A percentile compares a stretch with the other conserved stretches of the same genome.
phyloP scores from a whole-genome alignment of 805 yeast genomes.

The Barnettozyma salicaria region DNA sequence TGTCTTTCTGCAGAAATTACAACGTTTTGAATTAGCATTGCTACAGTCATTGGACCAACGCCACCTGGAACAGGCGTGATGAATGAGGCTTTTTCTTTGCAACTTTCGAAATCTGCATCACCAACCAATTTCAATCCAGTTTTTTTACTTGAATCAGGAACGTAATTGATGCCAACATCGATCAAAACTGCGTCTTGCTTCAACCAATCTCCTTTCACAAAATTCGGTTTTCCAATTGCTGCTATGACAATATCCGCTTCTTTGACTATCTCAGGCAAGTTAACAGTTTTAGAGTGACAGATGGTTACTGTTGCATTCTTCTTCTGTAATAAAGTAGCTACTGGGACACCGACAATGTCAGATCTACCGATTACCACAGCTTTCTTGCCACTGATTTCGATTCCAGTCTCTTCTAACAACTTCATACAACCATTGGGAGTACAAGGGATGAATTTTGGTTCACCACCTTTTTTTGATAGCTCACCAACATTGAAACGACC shows the following conservation, averaged over 20 bases:
- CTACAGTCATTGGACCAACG: constrained; percentile 99
- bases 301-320: constrained; percentile 77
- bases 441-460: constrained; percentile 82
- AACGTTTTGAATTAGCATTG: constrained; percentile 86
- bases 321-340: constrained; percentile 76
- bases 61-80: constrained; percentile 99
- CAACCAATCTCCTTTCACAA: constrained; percentile 81
- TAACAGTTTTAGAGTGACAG: constrained; percentile 67
- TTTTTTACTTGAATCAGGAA: constrained; percentile 66
- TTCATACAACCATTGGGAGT: constrained; percentile 93
- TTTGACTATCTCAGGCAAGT: constrained; percentile 51
- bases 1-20: constrained; percentile 64
- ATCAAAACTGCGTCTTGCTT: constrained; percentile 80
- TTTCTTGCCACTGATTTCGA: constrained; percentile 64
- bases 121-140: constrained; percentile 87
- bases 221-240: constrained; percentile 85
- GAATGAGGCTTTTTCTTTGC: constrained; percentile 53
- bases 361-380: constrained; percentile 94
- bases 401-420: constrained; percentile 63
- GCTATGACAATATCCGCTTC: constrained; percentile 86
- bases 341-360: constrained; percentile 94
- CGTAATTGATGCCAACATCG: constrained; percentile 93
- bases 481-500: constrained; percentile 87
- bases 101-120: constrained; percentile 80
- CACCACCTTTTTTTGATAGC: constrained; percentile 78